These are phyloP conservation scores for Hygrocybe punicea DNA, from an alignment of 768 basidiomycete species.

Conservation along the genomic window DNA sequence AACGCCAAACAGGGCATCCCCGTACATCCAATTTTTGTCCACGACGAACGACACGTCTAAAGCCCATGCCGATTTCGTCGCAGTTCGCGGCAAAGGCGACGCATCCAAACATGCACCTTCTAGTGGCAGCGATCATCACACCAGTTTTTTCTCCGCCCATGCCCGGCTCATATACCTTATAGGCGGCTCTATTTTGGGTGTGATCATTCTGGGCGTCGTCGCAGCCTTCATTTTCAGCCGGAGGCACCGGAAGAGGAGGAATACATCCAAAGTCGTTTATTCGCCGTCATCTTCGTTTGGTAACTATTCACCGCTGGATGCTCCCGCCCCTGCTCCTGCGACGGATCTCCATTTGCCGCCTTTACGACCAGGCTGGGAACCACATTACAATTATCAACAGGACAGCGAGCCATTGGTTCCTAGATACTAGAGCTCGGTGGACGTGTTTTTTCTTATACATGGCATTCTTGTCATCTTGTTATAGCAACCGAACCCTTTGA, in stretches of 20 bases:
- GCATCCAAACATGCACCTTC: background rate
- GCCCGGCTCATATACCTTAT: background rate
- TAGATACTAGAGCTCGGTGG: no score
- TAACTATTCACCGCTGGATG: background rate
- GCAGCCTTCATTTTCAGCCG: background rate
- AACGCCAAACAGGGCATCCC: conserved; percentile 3
- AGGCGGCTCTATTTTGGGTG: no score
- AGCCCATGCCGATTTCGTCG: background rate
- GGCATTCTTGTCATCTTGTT: no score
- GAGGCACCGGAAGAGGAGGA: background rate
- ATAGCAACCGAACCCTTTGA: no score
- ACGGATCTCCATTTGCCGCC: background rate
- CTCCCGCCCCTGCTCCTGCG: background rate
- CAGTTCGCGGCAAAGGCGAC: background rate
- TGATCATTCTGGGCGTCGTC: background rate
- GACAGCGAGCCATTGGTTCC: no score
- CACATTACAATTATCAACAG: no score
- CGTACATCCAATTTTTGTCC: conserved; percentile 12
- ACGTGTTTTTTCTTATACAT: no score
- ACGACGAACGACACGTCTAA: conserved; percentile 4
- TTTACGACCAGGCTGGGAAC: no score
- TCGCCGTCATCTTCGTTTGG: background rate
- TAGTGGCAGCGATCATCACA: background rate
- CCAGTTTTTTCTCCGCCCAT: background rate
- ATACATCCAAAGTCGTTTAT: no score